Evolutionary conservation across 495 filamentous ascomycete species (phyloP), one percentile per base, ranked within the genome.

Genomic region (Apodospora peruviana): DNA sequence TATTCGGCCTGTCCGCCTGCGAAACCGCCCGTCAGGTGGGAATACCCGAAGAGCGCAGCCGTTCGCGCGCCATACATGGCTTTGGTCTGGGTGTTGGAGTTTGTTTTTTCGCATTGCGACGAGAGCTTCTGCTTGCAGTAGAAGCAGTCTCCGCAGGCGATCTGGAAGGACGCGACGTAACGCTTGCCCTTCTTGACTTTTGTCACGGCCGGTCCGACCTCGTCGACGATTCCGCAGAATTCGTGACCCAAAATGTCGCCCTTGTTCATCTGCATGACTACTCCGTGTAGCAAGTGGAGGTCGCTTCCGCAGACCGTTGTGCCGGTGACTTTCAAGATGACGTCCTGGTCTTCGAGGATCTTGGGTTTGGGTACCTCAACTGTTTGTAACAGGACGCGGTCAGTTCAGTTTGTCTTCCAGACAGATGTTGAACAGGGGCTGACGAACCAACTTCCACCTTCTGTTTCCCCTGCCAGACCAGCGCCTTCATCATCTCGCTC

Each of bases 161-260:
- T 95, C 57, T 90, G 88, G 74, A 95, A 95, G 9, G 82, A 84
- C 0, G 83, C 87, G 5, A 96, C 89, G 18, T 91, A 91, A 17
- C 90, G 73, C 47, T 91, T 79, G 14, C 90, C 90, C 40, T 72
- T 71, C 27, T 67, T 23, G 14, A 67, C 63, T 56, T 84, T 77
- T 29, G 84, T 63, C 2, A 85, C 78, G 0, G 53, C 75, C 0
- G 80, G 66, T 0, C 90, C 90, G 5, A 87, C 74, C 14, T 76
- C 71, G 25, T 93, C 87, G 5, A 94, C 83, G 16, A 88, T 66
- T 36, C 90, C 90, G 59, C 85, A 90, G 70, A 89, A 94, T 56
- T 95, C 90, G 62, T 96, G 89, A 39, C 90, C 90, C 0, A 95
- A 76, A 42, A 95, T 90, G 68, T 96, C 90, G 36, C 91, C 89